Base-by-base conservation (phyloP, 768 basidiomycete species). In the Termitomyces sp. region DNA sequence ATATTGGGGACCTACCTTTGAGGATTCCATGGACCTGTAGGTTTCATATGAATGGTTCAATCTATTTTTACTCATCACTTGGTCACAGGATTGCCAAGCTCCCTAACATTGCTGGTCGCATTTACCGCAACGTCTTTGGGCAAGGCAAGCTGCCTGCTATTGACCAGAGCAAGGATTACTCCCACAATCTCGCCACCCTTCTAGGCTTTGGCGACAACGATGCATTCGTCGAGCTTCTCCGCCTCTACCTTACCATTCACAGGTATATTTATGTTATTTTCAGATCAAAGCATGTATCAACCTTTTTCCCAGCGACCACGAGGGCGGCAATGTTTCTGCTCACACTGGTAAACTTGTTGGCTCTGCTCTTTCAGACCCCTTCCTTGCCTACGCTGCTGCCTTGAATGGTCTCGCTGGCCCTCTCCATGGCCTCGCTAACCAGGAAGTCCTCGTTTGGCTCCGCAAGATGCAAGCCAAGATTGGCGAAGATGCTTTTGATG, bases 281-380 rank as follows among this genome's bases (percentile, higher is more conserved):
- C 0, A 34, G 8, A 31, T 38, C 25, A 11, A 29, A 3, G 32
- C 20, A 42, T 25, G 1, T 47, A 11, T 46, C 20, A 9, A 60
- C 48, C 38, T 43, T 34, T 34, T 25, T 9, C 51, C 1, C 40
- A 89, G 90, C 72, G 96, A 98, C 72, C 96, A 98, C 77, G 96
- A 98, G 77, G 96, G 96, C 73, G 96, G 96, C 49, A 98, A 98
- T 68, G 96, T 98, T 63, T 98, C 96, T 56, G 94, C 94, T 2
- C 94, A 96, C 80, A 91, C 94, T 25, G 92, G 92, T 60, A 93
- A 96, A 76, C 82, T 95, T 25, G 94, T 96, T 65, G 94, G 93
- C 59, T 95, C 94, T 58, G 96, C 96, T 56, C 89, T 98, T 60
- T 96, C 96, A 0, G 96, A 98, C 73, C 96, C 96, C 58, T 98